Conservation (phyloP, 1,139 yeast species). For the Suhomyces ambrosiae region DNA sequence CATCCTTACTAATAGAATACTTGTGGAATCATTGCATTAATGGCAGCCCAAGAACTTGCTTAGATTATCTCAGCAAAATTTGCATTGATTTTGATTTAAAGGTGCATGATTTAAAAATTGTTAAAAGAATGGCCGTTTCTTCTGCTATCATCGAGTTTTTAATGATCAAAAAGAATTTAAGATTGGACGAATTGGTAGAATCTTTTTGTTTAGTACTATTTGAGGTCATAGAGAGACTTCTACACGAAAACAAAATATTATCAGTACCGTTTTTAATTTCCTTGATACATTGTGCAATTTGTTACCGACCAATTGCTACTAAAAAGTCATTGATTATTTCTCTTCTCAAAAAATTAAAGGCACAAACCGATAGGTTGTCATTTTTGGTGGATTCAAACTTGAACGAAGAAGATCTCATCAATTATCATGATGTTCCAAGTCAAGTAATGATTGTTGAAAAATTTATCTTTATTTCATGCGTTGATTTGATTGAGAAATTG, state of each 20-base stretch:
- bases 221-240: constrained; percentile 30
- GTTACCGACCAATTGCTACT: constrained; percentile 61
- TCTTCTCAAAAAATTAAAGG: constrained; percentile 23
- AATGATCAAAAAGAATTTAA: constrained; percentile 40
- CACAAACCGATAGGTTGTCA: constrained; percentile 23
- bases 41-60: constrained; percentile 51
- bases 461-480: constrained; percentile 48
- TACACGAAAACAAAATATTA: constrained; percentile 28
- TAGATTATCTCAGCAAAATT: constrained; percentile 52
- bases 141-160: constrained; percentile 38
- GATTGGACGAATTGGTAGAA: constrained; percentile 48
- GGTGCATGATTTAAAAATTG: constrained; percentile 33
- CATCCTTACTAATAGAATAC: constrained; percentile 38
- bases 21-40: constrained; percentile 46
- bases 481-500: constrained; percentile 56
- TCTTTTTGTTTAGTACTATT: constrained; percentile 45
- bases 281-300: constrained; percentile 52
- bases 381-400: constrained; percentile 31
- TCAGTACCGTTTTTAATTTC: constrained; percentile 59
- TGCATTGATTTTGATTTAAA: constrained; percentile 38
- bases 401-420: constrained; percentile 38
- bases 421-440: constrained; percentile 37
- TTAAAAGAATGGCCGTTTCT: constrained; percentile 34
- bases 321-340: constrained; percentile 29
- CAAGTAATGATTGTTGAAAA: constrained; percentile 52